Percentiles rank a stretch among this genome's conserved stretches.
These are phyloP conservation scores for Talaromyces sp. DNA, from an alignment of 2,329 filamentous ascomycete genomes.

Conservation along the genomic window DNA sequence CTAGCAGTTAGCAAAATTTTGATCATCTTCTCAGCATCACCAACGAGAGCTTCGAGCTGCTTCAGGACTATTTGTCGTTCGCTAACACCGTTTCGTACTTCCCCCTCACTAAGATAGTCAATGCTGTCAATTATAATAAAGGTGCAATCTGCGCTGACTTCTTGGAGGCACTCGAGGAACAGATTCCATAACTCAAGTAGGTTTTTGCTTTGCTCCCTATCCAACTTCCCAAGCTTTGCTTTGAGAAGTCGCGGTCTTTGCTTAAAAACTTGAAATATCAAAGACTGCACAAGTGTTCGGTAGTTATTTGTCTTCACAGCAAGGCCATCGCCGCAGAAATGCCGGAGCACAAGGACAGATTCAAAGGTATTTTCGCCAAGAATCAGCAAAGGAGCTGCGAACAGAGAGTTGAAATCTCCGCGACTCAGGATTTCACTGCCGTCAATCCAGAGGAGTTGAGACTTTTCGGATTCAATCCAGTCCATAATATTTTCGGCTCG, in stretches of 20 bases:
- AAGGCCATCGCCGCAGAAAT: neutral
- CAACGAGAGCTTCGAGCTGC: neutral
- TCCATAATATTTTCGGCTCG: neutral
- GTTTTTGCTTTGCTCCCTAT: neutral
- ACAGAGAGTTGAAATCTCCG: neutral
- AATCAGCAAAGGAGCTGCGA: neutral
- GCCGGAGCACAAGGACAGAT: neutral
- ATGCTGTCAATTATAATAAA: neutral
- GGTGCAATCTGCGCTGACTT: neutral
- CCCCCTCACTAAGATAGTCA: neutral
- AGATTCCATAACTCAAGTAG: neutral
- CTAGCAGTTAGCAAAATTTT: neutral
- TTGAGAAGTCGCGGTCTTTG: neutral
- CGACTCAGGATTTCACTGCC: neutral
- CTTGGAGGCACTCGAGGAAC: neutral
- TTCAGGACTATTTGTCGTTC: neutral
- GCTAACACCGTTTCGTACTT: neutral
- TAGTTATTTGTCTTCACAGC: neutral
- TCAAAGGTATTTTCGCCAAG: neutral
- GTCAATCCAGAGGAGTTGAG: neutral
- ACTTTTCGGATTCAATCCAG: neutral
- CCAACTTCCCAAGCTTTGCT: neutral
- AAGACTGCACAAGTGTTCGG: neutral
- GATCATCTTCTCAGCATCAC: neutral
- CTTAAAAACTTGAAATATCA: neutral